Conservation (phyloP, 2,329 filamentous ascomycete genomes). For the Colletotrichum gloeosporioides region DNA sequence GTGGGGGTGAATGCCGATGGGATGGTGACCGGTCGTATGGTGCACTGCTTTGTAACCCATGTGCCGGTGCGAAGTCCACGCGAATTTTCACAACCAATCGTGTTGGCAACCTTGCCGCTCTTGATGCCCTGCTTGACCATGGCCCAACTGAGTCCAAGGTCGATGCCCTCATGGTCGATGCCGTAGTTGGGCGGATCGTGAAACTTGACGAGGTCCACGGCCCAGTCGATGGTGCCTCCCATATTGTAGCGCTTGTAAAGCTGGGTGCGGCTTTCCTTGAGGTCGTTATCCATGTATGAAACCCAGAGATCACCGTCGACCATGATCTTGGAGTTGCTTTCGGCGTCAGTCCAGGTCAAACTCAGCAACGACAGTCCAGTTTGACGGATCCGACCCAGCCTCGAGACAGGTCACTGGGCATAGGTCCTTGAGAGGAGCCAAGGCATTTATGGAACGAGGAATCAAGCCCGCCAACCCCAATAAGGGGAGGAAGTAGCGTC, state of each 20-base stretch:
- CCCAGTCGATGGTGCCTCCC: conserved; percentile 35
- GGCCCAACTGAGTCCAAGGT: background rate
- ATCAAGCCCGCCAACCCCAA: background rate
- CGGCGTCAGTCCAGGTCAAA: background rate
- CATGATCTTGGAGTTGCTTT: background rate
- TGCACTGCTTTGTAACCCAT: background rate
- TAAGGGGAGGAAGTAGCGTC: background rate
- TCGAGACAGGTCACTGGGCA: conserved; percentile 5
- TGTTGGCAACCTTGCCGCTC: background rate
- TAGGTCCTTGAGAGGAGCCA: background rate
- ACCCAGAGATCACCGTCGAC: conserved; percentile 28
- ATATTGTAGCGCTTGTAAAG: conserved; percentile 29
- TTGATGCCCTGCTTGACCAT: background rate
- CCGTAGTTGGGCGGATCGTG: background rate
- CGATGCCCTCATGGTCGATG: background rate
- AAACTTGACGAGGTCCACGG: conserved; percentile 27
- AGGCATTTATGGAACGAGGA: background rate
- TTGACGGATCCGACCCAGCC: background rate
- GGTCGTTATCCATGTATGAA: conserved; percentile 31
- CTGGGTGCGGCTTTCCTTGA: conserved; percentile 26
- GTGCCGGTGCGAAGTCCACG: background rate
- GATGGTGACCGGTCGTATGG: rapidly evolving
- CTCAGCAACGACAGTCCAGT: conserved; percentile 11
- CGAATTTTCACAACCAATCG: background rate
- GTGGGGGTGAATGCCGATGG: background rate